Evolutionary conservation across 2,329 filamentous ascomycete species (phyloP).

Genomic region (Exophiala sp.): DNA sequence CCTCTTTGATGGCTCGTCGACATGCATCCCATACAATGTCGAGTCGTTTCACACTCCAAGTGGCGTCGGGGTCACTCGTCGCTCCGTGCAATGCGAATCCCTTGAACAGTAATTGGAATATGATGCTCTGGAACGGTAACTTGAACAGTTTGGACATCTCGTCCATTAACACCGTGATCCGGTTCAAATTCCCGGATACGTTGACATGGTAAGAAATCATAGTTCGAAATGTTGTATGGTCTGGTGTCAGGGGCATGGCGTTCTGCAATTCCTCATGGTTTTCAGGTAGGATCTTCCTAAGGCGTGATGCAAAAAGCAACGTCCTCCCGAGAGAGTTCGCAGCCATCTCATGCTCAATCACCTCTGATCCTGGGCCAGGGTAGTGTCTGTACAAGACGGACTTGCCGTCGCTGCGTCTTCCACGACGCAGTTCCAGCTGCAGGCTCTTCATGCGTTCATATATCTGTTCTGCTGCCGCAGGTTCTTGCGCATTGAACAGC

Average conservation of each 20-base stretch:
- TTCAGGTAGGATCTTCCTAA: slow-evolving; percentile 47
- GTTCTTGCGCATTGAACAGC: slow-evolving; percentile 69
- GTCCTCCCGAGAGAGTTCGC: slow-evolving; percentile 42
- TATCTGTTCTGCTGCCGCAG: slow-evolving; percentile 67
- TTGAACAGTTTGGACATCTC: slow-evolving; percentile 68
- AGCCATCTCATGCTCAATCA: slow-evolving; percentile 37
- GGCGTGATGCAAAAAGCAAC: slow-evolving; percentile 42
- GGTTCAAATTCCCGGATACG: slow-evolving; percentile 62
- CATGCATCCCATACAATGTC: slow-evolving; percentile 62
- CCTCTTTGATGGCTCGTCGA: slow-evolving; percentile 38
- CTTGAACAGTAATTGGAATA: slow-evolving; percentile 76
- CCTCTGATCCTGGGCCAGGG: slow-evolving; percentile 37
- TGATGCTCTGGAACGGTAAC: slow-evolving; percentile 64
- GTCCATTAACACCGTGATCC: slow-evolving; percentile 63
- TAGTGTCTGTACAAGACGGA: slow-evolving; percentile 24
- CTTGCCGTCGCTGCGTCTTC: slow-evolving; percentile 33
- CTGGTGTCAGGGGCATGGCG: slow-evolving; percentile 61
- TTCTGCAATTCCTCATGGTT: slow-evolving; percentile 59
- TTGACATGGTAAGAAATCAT: slow-evolving; percentile 69
- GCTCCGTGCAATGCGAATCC: slow-evolving; percentile 73
- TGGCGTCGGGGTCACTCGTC: slow-evolving; percentile 46
- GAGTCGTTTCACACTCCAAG: slow-evolving; percentile 68
- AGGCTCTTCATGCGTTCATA: slow-evolving; percentile 76
- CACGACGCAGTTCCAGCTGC: slow-evolving; percentile 37
- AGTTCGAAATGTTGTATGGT: slow-evolving; percentile 72